phyloP scores from a whole-genome alignment of 1,284 basidiomycete species.

The Rhizoctonia solani region DNA sequence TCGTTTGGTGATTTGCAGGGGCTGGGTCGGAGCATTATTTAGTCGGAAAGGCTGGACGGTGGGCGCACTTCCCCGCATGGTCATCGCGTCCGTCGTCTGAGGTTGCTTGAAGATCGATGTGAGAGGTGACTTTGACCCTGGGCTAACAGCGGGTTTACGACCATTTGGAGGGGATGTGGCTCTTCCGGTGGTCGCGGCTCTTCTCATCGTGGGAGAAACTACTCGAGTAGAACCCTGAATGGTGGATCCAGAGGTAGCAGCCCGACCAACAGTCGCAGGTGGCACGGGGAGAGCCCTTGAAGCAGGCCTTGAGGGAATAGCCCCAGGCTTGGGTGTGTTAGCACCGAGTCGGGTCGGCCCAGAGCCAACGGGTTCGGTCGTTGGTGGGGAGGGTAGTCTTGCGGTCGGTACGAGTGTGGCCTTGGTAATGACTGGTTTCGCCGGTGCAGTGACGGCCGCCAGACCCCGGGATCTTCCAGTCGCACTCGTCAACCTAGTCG shows the following conservation, averaged over 20 bases:
- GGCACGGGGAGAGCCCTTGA: constrained; percentile 8
- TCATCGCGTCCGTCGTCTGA: constrained; percentile 27
- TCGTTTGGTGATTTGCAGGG: too few species aligned
- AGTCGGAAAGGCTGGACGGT: constrained; percentile 32
- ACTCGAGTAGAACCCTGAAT: constrained; percentile 1
- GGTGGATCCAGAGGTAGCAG: constrained; percentile 10
- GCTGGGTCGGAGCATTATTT: too few species aligned
- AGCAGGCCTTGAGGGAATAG: neutral
- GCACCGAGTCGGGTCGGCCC: too few species aligned
- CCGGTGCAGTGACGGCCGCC: too few species aligned
- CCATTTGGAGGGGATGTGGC: neutral
- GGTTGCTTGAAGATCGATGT: constrained; percentile 14
- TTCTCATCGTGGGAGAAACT: constrained; percentile 14
- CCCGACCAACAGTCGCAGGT: constrained; percentile 15
- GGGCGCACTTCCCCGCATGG: constrained; percentile 28
- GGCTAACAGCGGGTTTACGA: too few species aligned
- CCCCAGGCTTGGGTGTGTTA: neutral
- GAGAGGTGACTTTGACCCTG: too few species aligned
- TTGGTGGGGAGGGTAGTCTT: too few species aligned
- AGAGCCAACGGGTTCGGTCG: too few species aligned
- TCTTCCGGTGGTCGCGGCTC: constrained; percentile 1
- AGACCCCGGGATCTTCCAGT: too few species aligned
- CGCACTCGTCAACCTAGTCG: too few species aligned
- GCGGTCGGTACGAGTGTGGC: too few species aligned
- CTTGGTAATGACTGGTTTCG: too few species aligned